Base-by-base conservation (phyloP, 208 protist species). In the Endotrypanum monterogeii region DNA sequence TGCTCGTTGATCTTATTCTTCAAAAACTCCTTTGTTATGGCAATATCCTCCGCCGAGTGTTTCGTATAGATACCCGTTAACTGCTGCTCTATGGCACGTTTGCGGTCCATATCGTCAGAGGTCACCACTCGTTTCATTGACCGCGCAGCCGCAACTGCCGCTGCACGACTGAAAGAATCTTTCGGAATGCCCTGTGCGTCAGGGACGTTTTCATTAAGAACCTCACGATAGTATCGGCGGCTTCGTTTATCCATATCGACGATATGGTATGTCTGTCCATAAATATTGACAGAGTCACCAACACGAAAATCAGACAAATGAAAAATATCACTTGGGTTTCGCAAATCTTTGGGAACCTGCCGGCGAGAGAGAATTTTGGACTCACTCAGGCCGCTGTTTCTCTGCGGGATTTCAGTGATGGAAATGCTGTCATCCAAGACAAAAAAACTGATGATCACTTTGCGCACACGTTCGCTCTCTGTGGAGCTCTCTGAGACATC, bases 21-120 rank as follows among this genome's bases (percentile, higher is more conserved):
- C 51, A 95, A 78, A 78, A 96, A 98, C 62, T 96, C 90, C 67
- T 93, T 85, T 20, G 94, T 90, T 30, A 89, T 86, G 37, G 88
- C 76, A 60, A 96, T 89, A 71, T 96, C 92, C 60, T 96, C 91
- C 14, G 86, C 92, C n/a, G 88, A 85, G 71, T 90, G 89, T 70
- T 98, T 98, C 20, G 89, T 92, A 74, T 90, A 96, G 77, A 95
- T 95, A n/a, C 90, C 92, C 32, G 89, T 90, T 20, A 93, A 78
- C 58, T 95, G 89, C 71, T 94, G 90, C 78, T 98, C 94, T 35
- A 89, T 87, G 12, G 80, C 85, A 51, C 92, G 85, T 68, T 95
- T 95, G 37, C 74, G 84, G 66, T 98, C 94, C 91, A 96, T 96
- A 74, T 95, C 89, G 46, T 96, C 89, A 1, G 90, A 92, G 9